Conservation (phyloP, 2,329 filamentous ascomycete genomes). For the Pseudocercospora macadamiae region DNA sequence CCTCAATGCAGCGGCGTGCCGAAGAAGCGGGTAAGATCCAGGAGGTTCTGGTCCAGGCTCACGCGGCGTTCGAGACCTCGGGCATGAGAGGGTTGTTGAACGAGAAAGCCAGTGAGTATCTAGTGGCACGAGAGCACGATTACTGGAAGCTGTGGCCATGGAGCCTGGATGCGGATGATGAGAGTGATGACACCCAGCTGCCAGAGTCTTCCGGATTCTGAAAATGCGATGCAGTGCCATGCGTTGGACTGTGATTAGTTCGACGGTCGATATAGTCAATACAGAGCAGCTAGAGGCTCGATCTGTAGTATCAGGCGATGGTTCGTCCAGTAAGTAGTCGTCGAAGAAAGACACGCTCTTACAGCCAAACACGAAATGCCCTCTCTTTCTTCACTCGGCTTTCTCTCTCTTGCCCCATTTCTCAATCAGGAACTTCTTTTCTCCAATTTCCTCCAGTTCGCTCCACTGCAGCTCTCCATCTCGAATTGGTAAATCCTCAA, state of each 20-base stretch:
- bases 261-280: too few relatives aligned
- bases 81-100: background rate
- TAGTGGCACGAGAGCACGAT: background rate
- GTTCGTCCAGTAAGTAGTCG: too few relatives aligned
- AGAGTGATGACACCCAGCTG: too few relatives aligned
- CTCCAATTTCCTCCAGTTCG: background rate
- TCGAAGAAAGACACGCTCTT: too few relatives aligned
- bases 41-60: background rate
- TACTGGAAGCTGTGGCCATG: too few relatives aligned
- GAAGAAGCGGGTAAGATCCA: background rate
- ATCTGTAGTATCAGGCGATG: too few relatives aligned
- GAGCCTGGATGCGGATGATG: too few relatives aligned
- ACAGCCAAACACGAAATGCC: background rate
- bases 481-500: background rate
- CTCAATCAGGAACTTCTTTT: background rate
- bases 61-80: background rate
- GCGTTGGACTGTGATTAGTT: too few relatives aligned
- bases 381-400: background rate
- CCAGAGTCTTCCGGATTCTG: too few relatives aligned
- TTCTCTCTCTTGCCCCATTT: background rate
- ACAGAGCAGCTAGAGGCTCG: too few relatives aligned
- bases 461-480: background rate
- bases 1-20: too few relatives aligned
- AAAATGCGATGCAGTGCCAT: too few relatives aligned
- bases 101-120: background rate